Evolutionary conservation across 1,284 basidiomycete genomes (phyloP).

Genomic region (Microbotryum saponariae): DNA sequence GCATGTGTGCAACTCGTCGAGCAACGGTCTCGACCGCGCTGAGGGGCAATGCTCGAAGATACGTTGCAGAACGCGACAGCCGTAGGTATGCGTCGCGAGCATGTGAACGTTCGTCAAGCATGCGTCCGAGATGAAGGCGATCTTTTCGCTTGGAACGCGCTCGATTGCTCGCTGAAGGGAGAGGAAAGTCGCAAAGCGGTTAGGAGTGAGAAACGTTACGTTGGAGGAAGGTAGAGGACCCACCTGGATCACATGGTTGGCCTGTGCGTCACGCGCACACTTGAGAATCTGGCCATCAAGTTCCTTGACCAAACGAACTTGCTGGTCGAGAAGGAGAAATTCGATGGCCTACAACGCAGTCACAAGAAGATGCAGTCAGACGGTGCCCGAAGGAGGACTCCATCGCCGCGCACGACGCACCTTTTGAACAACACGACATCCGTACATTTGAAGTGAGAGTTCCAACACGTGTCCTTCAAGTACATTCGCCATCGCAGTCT

Average conservation of each 20-base stretch:
- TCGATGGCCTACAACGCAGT: slow-evolving; percentile 62
- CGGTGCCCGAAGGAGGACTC: not conserved
- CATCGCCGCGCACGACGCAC: slow-evolving; percentile 22
- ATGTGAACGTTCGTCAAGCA: slow-evolving; percentile 79
- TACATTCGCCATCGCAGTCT: slow-evolving; percentile 58
- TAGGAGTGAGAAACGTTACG: slow-evolving; percentile 16
- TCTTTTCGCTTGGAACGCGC: slow-evolving; percentile 64
- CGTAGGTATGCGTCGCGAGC: slow-evolving; percentile 83
- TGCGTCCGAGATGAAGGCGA: slow-evolving; percentile 60
- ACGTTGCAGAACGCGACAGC: slow-evolving; percentile 89
- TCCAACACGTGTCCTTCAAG: slow-evolving; percentile 74
- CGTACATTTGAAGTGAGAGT: slow-evolving; percentile 88
- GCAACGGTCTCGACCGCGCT: slow-evolving; percentile 56
- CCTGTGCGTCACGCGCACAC: slow-evolving; percentile 87
- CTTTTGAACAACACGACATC: slow-evolving; percentile 56
- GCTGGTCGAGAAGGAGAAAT: slow-evolving; percentile 66
- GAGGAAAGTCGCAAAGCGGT: slow-evolving; percentile 43
- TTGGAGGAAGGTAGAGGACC: slow-evolving; percentile 32
- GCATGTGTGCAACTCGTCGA: slow-evolving; percentile 66
- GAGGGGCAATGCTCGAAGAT: slow-evolving; percentile 78
- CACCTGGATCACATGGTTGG: slow-evolving; percentile 73
- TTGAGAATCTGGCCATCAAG: slow-evolving; percentile 72
- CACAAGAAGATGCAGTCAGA: not conserved
- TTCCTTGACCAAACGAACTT: slow-evolving; percentile 66
- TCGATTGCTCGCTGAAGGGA: slow-evolving; percentile 75